A percentile compares a stretch with the other conserved stretches of the same genome.
Evolutionary conservation across 352 stramenopile genomes (phyloP).

Genomic region (Aphanomyces cochlioides): DNA sequence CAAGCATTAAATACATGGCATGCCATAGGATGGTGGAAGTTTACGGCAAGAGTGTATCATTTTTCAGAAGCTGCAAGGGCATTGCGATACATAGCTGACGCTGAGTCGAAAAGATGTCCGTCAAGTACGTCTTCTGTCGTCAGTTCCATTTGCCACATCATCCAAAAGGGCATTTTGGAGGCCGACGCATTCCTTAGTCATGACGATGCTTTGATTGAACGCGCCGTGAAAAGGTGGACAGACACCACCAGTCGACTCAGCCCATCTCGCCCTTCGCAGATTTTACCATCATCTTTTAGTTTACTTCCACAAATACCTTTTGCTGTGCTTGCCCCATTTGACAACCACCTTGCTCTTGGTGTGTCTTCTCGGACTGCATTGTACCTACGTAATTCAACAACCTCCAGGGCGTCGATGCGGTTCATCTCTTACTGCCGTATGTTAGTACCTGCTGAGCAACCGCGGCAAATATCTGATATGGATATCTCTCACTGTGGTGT

Average conservation of each 20-base stretch:
- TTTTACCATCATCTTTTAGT: background rate
- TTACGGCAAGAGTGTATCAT: background rate
- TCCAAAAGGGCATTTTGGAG: slow-evolving; percentile 2
- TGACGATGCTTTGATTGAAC: background rate
- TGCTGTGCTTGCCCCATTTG: too few relatives aligned
- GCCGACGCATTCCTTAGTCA: background rate
- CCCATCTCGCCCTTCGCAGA: background rate
- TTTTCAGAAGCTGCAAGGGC: background rate
- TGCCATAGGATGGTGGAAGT: slow-evolving; percentile 2
- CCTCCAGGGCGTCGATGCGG: background rate
- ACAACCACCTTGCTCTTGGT: too few relatives aligned
- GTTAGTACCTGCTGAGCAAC: background rate
- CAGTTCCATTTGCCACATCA: too few relatives aligned
- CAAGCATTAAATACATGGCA: background rate
- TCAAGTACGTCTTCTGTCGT: background rate
- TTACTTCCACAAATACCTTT: too few relatives aligned
- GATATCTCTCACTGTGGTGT: background rate
- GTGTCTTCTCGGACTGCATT: background rate
- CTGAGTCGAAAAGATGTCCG: background rate
- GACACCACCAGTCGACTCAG: too few relatives aligned
- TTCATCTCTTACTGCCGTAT: background rate
- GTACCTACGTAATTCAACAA: background rate
- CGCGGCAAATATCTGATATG: background rate
- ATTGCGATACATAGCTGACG: background rate
- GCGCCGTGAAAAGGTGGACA: too few relatives aligned